Evolutionary conservation across 208 protist species (phyloP), one percentile per base, ranked within the genome.

Genomic region (Trypanosoma vivax): DNA sequence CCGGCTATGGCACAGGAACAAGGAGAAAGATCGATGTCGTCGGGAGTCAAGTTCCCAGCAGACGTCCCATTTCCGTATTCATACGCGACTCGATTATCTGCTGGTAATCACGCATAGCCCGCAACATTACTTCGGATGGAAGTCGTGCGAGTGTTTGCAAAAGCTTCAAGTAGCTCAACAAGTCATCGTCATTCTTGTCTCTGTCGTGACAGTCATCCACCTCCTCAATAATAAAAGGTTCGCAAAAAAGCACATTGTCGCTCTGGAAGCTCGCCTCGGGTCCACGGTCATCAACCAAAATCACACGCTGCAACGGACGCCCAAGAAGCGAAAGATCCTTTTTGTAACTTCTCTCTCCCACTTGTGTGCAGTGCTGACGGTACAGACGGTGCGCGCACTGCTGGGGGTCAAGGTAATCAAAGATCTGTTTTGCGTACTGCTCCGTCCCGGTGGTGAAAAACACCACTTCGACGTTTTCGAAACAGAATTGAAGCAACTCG

Each of bases 221-320:
- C 7, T 43, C 34, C 18, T 77, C 53, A 25, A 75, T 60, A 14
- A 72, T 70, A 62, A 87, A 91, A 25, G 65, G 68, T 30, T 67
- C 61, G 52, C 82, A 86, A 11, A 69, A 76, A 3, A 91, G 28
- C 0, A 74, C 83, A 25, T 92, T 92, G 16, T 52, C 40, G 1
- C 30, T 29, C 10, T 76, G 79, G 25, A 83, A 53, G 21, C 65
- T 72, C 41, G 80, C 80, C 23, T 64, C 72, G 27, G 78, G 76
- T 1, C 77, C 77, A 5, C 65, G 69, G 64, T 92, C 76, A 46
- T 92, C 83, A 39, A 92, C 45, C 3, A 92, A 40, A 24, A 92
- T 59, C 18, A 77, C 49, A 30, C 46, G 60, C 13, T 63, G 52
- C 65, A 86, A 18, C 5, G 50, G n/a, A 39, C 57, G 39, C 43